phyloP scores from a whole-genome alignment of 2,329 filamentous ascomycete genomes.

The Cladosporium phlei region DNA sequence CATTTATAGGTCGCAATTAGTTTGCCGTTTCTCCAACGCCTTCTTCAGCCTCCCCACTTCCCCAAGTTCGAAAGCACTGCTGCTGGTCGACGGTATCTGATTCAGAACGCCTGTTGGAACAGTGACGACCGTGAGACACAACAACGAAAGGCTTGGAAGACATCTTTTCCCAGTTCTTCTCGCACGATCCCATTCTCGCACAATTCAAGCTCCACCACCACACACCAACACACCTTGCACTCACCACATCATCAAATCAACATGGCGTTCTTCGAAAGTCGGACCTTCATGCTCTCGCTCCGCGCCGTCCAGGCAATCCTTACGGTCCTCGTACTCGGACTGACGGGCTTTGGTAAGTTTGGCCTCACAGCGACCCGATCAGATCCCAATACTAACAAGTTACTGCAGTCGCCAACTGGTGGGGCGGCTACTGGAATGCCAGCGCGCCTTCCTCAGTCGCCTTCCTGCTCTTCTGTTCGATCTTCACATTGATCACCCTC shows the following conservation, averaged over 20 bases:
- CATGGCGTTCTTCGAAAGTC: slow-evolving; percentile 38
- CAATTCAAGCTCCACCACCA: neutral
- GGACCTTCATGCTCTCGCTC: slow-evolving; percentile 53
- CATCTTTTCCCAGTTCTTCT: slow-evolving; percentile 33
- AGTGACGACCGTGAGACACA: slow-evolving; percentile 11
- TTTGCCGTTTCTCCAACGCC: slow-evolving; percentile 5
- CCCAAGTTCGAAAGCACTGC: neutral
- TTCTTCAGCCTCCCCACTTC: slow-evolving; percentile 14
- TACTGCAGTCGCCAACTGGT: slow-evolving; percentile 53
- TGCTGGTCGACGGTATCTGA: neutral
- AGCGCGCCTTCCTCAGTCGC: slow-evolving; percentile 56
- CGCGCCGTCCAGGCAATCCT: slow-evolving; percentile 65
- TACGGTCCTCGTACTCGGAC: slow-evolving; percentile 67
- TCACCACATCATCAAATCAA: too few species aligned
- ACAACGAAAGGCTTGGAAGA: slow-evolving; percentile 2
- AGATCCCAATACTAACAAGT: slow-evolving; percentile 3
- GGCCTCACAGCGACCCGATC: neutral
- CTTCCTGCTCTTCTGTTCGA: slow-evolving; percentile 73
- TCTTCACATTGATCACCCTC: slow-evolving; percentile 70
- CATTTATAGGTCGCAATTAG: too few species aligned
- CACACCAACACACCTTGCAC: too few species aligned
- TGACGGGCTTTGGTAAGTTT: slow-evolving; percentile 66
- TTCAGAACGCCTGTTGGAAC: slow-evolving; percentile 7
- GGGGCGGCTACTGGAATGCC: slow-evolving; percentile 49
- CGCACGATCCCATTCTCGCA: neutral